These are phyloP conservation scores for Thozetella sp. DNA, from an alignment of 495 filamentous ascomycete genomes.

Conservation along the genomic window DNA sequence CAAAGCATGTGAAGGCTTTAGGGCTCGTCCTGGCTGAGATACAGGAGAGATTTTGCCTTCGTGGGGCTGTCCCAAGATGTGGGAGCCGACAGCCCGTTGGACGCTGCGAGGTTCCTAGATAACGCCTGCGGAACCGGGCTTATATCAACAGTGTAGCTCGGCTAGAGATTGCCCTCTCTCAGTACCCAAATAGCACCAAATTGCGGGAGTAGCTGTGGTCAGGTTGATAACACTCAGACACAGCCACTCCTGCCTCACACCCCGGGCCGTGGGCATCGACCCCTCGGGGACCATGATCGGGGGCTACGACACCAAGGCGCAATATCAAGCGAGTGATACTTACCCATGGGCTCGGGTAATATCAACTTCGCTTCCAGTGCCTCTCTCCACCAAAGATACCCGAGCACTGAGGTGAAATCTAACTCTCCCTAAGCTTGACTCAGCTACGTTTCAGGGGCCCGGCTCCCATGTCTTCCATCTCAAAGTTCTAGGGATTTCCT, in stretches of 20 bases:
- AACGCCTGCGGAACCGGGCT: background rate
- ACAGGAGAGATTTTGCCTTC: background rate
- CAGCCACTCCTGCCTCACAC: background rate
- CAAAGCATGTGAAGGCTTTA: no score
- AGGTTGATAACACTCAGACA: background rate
- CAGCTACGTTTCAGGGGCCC: background rate
- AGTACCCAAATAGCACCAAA: no score
- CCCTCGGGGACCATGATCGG: background rate
- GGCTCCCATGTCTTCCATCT: background rate
- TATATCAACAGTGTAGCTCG: background rate
- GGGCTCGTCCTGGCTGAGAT: no score
- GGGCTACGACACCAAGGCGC: background rate
- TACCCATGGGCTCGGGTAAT: no score
- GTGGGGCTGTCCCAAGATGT: background rate
- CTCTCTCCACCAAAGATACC: no score
- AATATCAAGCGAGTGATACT: background rate
- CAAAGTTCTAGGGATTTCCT: background rate
- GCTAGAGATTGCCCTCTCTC: no score
- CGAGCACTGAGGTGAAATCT: no score
- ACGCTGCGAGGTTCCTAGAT: background rate
- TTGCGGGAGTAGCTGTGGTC: no score
- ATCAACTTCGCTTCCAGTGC: no score
- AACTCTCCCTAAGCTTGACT: background rate
- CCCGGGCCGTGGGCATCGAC: background rate
- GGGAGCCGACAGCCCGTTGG: background rate